Evolutionary conservation across 2,329 filamentous ascomycete species (phyloP), one percentile per base, ranked within the genome.

Genomic region (Colletotrichum neosansevieriae): DNA sequence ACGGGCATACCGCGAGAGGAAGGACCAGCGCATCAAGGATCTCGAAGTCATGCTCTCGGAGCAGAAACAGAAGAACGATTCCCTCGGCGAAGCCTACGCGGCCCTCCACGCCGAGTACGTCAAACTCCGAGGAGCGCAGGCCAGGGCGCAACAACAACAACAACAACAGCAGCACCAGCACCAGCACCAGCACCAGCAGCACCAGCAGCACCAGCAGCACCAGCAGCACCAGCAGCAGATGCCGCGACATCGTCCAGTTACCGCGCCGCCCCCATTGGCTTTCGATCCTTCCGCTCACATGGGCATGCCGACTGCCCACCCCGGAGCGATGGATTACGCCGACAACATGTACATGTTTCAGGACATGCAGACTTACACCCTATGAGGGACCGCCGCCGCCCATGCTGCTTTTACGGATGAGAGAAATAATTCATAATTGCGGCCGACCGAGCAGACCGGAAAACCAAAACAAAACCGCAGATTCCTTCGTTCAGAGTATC

Each of bases 1-100:
- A 58, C 71, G 75, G 3, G 76, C 75, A 24, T 78, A 78, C 66
- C 73, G 76, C 32, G 74, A 77, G 66, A 75, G 76, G 65, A 78
- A 76, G 61, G 74, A 91, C 74, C 88, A 90, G 75, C 85, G 89
- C 70, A 89, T 90, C 73, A 85, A 86, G 69, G 88, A 91, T 72
- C 84, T 91, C 19, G 88, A 91, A 75, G 75, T 81, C 40, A 83
- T 88, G 72, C 83, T 91, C 36, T 77, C 77, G 53, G 83, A 86
- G 17, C 79, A 88, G 57, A 84, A 84, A 70, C 82, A 85, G 24
- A 86, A 84, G 72, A 87, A 89, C 75, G 84, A 84, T 67, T 81
- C 82, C 38, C 83, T 90, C 60, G 83, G 83, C 70, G 81, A 83
- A 58, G 86, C 86, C 4, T 88, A 89, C 73, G 77, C 80, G 32